A percentile compares a stretch with the other conserved stretches of the same genome.
Conservation (phyloP, 352 stramenopile genomes). For the Vaucheria bursata region DNA sequence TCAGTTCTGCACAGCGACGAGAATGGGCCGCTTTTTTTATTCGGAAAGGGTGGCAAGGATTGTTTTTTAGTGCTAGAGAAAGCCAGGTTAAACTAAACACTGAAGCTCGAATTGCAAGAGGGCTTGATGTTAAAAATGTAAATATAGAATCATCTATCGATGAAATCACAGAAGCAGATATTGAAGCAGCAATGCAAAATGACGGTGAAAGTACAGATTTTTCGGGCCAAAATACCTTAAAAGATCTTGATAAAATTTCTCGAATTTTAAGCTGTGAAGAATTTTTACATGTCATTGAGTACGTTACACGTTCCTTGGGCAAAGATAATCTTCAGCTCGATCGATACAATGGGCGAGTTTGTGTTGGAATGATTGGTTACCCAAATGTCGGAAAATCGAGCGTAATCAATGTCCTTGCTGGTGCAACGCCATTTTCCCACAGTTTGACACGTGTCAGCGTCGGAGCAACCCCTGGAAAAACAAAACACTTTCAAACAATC, state of each 20-base stretch:
- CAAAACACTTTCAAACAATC: conserved; percentile 99
- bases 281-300: conserved; percentile 29
- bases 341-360: conserved; percentile 21
- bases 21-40: conserved; percentile 90
- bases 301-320: conserved; percentile 30
- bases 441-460: conserved; percentile 81
- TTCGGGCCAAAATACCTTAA: no score
- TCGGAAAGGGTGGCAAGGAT: conserved; percentile 70
- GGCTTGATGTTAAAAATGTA: neutral
- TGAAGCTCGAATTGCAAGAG: conserved; percentile 10
- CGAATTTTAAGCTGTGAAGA: conserved; percentile 25
- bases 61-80: conserved; percentile 96
- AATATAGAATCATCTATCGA: no score
- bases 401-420: conserved; percentile 97
- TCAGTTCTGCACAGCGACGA: conserved; percentile 76
- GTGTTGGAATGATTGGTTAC: conserved; percentile 96
- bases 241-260: no score
- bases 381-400: conserved; percentile 99
- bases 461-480: conserved; percentile 95
- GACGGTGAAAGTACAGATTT: conserved; percentile 63
- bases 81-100: conserved; percentile 59
- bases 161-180: conserved; percentile 50
- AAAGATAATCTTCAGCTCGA: neutral
- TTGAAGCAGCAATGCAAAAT: conserved; percentile 65
- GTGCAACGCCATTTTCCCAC: conserved; percentile 86